Percentiles rank a stretch among this genome's conserved stretches.
Evolutionary conservation across 2,329 filamentous ascomycete species (phyloP).

Genomic region (Colletotrichum tropicale): DNA sequence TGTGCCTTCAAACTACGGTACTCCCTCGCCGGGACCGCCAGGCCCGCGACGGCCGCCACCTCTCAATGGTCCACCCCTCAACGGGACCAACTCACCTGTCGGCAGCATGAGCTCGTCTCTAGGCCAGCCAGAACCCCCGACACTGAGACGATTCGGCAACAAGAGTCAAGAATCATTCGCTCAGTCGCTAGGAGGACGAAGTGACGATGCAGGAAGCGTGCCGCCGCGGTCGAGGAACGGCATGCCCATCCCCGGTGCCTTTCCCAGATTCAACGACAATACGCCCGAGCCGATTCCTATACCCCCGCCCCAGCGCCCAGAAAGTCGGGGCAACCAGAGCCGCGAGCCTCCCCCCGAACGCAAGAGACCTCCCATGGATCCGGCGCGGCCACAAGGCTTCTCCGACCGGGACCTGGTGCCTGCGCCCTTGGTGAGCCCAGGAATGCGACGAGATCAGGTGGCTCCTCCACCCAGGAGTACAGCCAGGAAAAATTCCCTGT

Average conservation of each 20-base stretch:
- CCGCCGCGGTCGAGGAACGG: conserved; percentile 60
- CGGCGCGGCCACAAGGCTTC: conserved; percentile 52
- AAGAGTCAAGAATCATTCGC: conserved; percentile 64
- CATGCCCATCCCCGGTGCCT: conserved; percentile 40
- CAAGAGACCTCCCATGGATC: conserved; percentile 70
- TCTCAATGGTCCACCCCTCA: conserved; percentile 8
- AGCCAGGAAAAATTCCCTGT: conserved; percentile 49
- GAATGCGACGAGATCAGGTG: conserved; percentile 46
- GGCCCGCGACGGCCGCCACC: conserved; percentile 15
- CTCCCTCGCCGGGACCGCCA: conserved; percentile 29
- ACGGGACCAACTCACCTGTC: conserved; percentile 44
- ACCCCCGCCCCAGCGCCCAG: conserved; percentile 28
- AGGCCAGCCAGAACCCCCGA: conserved; percentile 44
- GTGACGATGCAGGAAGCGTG: conserved; percentile 56
- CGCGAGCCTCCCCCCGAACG: conserved; percentile 62
- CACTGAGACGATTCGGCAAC: conserved; percentile 56
- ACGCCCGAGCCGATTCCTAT: conserved; percentile 25
- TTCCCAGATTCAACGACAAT: conserved; percentile 38
- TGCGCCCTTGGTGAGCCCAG: conserved; percentile 60
- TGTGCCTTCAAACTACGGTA: conserved; percentile 34
- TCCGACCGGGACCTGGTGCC: conserved; percentile 60
- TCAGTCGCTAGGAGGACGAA: conserved; percentile 48
- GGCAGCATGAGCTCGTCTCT: conserved; percentile 56
- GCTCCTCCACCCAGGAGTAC: conserved; percentile 57
- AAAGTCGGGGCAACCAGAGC: conserved; percentile 20